These are phyloP conservation scores for Zymoseptoria crescenta DNA, from an alignment of 2,329 filamentous ascomycete species.

Conservation along the genomic window DNA sequence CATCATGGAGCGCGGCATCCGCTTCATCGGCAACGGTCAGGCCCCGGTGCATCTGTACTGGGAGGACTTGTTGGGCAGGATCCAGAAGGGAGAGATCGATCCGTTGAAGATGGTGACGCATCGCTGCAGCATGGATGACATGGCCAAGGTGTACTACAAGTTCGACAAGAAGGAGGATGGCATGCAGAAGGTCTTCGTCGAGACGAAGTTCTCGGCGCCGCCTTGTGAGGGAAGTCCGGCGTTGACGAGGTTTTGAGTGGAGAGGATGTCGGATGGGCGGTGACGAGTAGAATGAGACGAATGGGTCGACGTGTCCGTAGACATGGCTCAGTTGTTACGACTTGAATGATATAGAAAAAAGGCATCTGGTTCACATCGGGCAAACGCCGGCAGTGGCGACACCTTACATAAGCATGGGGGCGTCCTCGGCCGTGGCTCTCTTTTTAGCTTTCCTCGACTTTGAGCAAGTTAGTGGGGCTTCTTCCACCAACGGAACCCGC, in stretches of 20 bases:
- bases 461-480: too few relatives aligned
- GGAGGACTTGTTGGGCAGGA: constrained; percentile 63
- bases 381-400: too few relatives aligned
- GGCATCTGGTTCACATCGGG: too few relatives aligned
- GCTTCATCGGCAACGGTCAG: constrained; percentile 62
- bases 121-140: constrained; percentile 49
- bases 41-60: constrained; percentile 77
- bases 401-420: too few relatives aligned
- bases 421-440: too few relatives aligned
- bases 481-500: too few relatives aligned
- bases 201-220: constrained; percentile 51
- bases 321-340: background rate
- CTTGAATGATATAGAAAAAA: too few relatives aligned
- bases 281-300: background rate
- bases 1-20: constrained; percentile 78
- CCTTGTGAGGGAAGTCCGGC: constrained; percentile 43
- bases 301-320: background rate
- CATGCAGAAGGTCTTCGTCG: constrained; percentile 73
- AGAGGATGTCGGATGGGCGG: too few relatives aligned
- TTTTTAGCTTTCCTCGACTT: too few relatives aligned
- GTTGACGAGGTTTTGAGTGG: constrained; percentile 39
- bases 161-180: constrained; percentile 64
- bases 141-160: constrained; percentile 47
- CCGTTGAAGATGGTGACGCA: constrained; percentile 76
- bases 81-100: constrained; percentile 62